Evolutionary conservation across 495 filamentous ascomycete genomes (phyloP).

Genomic region (Aspergillus leporis): DNA sequence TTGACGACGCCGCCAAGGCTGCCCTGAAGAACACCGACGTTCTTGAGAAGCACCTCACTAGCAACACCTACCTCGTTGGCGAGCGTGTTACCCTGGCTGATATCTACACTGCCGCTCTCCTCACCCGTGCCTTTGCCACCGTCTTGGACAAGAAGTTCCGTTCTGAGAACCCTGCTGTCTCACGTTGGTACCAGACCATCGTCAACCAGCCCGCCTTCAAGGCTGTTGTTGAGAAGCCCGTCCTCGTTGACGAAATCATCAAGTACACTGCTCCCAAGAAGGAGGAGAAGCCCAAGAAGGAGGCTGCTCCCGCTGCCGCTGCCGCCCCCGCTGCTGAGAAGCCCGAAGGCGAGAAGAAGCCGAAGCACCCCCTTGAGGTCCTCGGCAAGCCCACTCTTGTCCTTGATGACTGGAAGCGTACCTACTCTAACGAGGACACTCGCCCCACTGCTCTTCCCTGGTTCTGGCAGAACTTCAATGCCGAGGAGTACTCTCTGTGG

Average conservation of each 20-base stretch:
- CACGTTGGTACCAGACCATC: slow-evolving; percentile 93
- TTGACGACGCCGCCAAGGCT: slow-evolving; percentile 73
- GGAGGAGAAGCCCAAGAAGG: slow-evolving; percentile 66
- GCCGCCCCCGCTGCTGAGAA: slow-evolving; percentile 63
- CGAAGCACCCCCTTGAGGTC: slow-evolving; percentile 93
- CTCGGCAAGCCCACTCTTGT: slow-evolving; percentile 77
- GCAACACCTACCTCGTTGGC: slow-evolving; percentile 95
- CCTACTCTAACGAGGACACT: slow-evolving; percentile 96
- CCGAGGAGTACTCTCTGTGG: slow-evolving; percentile 95
- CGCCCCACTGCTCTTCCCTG: slow-evolving; percentile 81
- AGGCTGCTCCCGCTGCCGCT: slow-evolving; percentile 55
- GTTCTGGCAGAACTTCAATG: slow-evolving; percentile 95
- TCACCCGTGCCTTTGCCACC: slow-evolving; percentile 81
- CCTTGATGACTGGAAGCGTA: slow-evolving; percentile 97
- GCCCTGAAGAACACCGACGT: slow-evolving; percentile 66
- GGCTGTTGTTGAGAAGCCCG: slow-evolving; percentile 68
- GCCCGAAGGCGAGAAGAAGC: slow-evolving; percentile 73
- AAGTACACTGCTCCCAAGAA: slow-evolving; percentile 93
- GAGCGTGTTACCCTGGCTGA: slow-evolving; percentile 97
- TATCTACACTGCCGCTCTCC: slow-evolving; percentile 74
- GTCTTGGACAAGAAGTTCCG: slow-evolving; percentile 90
- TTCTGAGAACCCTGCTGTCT: slow-evolving; percentile 73
- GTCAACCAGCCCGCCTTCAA: slow-evolving; percentile 89
- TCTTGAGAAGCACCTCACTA: slow-evolving; percentile 81
- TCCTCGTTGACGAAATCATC: slow-evolving; percentile 80